Conservation (phyloP, 495 filamentous ascomycete species). For the Barbatosphaeria neglecta region DNA sequence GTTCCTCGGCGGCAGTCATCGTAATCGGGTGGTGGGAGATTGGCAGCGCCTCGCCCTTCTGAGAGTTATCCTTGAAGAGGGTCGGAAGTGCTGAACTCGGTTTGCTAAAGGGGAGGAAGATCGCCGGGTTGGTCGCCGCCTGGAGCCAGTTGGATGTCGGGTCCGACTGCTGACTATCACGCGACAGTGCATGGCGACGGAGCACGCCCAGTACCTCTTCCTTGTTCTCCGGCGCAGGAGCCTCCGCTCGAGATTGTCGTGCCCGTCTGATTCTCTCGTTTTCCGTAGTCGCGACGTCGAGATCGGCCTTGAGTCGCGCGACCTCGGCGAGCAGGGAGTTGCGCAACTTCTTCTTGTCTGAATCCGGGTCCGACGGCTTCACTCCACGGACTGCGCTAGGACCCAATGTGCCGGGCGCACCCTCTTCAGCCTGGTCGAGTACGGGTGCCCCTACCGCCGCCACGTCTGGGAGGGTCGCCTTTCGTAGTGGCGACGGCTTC, state of each 20-base stretch:
- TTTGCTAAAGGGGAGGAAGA: slow-evolving; percentile 39
- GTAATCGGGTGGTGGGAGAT: slow-evolving; percentile 42
- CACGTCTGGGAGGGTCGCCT: not conserved
- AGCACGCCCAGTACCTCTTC: slow-evolving; percentile 25
- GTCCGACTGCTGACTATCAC: slow-evolving; percentile 12
- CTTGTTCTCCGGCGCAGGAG: slow-evolving; percentile 12
- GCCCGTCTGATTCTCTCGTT: slow-evolving; percentile 27
- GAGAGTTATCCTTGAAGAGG: slow-evolving; percentile 2
- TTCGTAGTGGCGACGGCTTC: slow-evolving; percentile 4
- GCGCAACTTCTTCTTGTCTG: slow-evolving; percentile 24
- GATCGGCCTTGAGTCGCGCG: slow-evolving; percentile 22
- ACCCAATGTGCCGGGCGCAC: not conserved
- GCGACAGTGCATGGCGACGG: slow-evolving; percentile 22
- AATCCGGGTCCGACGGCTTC: slow-evolving; percentile 21
- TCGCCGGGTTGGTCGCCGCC: slow-evolving; percentile 30
- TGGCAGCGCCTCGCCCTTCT: slow-evolving; percentile 14
- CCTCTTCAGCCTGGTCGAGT: not conserved
- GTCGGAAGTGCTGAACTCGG: slow-evolving; percentile 5
- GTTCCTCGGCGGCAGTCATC: slow-evolving; percentile 36
- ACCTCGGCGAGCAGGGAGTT: slow-evolving; percentile 26
- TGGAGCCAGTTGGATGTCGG: slow-evolving; percentile 21
- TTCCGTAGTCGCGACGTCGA: slow-evolving; percentile 19
- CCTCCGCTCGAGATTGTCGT: slow-evolving; percentile 8
- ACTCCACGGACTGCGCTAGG: slow-evolving; percentile 19
- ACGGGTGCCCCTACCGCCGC: not conserved